phyloP scores from a whole-genome alignment of 768 basidiomycete species.

The Collybia nuda region DNA sequence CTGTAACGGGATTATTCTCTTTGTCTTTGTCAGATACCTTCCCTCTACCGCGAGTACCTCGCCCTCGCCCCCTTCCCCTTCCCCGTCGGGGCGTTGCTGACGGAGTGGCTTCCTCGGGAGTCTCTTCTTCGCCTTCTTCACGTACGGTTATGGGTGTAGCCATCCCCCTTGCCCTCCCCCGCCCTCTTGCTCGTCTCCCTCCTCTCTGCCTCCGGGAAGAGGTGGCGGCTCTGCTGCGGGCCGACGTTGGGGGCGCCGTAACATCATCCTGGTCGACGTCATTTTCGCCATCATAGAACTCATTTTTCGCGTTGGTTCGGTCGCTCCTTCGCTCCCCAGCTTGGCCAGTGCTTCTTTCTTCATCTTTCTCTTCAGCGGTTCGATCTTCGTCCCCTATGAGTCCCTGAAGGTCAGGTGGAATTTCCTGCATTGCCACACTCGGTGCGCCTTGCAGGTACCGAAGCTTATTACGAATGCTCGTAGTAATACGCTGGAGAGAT shows the following conservation, averaged over 20 bases:
- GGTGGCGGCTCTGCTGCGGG: not conserved
- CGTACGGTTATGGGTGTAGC: conserved; percentile 13
- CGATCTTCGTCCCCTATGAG: conserved; percentile 55
- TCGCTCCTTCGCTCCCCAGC: conserved; percentile 60
- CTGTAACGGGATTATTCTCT: conserved; percentile 24
- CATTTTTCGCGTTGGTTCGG: conserved; percentile 55
- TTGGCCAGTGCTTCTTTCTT: conserved; percentile 56
- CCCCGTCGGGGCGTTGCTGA: conserved; percentile 25
- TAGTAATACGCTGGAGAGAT: conserved; percentile 84
- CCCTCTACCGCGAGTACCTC: conserved; percentile 33
- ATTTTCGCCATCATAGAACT: conserved; percentile 72
- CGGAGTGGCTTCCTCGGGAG: conserved; percentile 31
- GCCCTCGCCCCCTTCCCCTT: conserved; percentile 25
- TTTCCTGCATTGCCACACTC: conserved; percentile 95
- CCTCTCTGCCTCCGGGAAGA: conserved; percentile 29
- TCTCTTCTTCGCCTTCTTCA: conserved; percentile 38
- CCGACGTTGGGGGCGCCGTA: conserved; percentile 2
- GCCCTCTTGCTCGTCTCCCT: conserved; percentile 29
- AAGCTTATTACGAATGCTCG: conserved; percentile 82
- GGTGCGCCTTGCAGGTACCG: conserved; percentile 94
- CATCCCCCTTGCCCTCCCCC: conserved; percentile 35
- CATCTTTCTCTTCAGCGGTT: conserved; percentile 32
- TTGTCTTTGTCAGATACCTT: conserved; percentile 25
- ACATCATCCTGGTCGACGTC: conserved; percentile 58
- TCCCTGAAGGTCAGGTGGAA: conserved; percentile 87